Conservation (phyloP, 2,329 filamentous ascomycete genomes). For the Aspergillus fructus region DNA sequence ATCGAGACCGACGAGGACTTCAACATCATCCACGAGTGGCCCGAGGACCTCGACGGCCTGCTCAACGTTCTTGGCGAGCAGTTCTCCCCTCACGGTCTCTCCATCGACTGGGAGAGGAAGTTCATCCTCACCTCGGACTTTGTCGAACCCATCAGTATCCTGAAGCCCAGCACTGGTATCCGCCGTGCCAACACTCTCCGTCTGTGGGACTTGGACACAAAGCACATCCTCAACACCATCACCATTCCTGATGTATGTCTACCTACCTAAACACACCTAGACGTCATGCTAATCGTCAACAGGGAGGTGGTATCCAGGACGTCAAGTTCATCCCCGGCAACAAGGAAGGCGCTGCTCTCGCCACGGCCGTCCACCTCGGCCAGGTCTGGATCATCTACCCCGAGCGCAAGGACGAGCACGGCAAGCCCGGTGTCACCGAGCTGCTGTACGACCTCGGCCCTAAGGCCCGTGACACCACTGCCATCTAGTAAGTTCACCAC, state of each 20-base stretch:
- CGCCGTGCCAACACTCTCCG: conserved; percentile 58
- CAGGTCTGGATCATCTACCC: conserved; percentile 67
- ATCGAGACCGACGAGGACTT: conserved; percentile 60
- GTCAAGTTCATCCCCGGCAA: conserved; percentile 66
- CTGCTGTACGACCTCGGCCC: conserved; percentile 53
- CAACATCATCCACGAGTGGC: conserved; percentile 64
- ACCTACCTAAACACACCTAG: not conserved
- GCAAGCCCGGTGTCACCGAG: conserved; percentile 59
- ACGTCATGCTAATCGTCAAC: not conserved
- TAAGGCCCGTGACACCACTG: conserved; percentile 55
- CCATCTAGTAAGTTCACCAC: conserved; percentile 53
- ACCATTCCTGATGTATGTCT: conserved; percentile 55
- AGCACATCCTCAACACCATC: conserved; percentile 60
- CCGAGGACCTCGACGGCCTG: conserved; percentile 54
- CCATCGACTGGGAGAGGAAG: conserved; percentile 57
- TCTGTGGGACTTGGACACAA: conserved; percentile 56
- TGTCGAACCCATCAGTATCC: conserved; percentile 60
- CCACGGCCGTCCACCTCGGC: conserved; percentile 59
- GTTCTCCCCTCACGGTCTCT: conserved; percentile 62
- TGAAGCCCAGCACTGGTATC: conserved; percentile 59
- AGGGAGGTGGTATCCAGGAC: conserved; percentile 50
- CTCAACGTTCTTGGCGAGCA: conserved; percentile 60
- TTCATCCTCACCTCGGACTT: conserved; percentile 64
- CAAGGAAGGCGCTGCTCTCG: conserved; percentile 57
- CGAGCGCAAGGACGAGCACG: conserved; percentile 54